Base-by-base conservation (phyloP, 306 rosid genomes). In the Astragalus membranaceus region DNA sequence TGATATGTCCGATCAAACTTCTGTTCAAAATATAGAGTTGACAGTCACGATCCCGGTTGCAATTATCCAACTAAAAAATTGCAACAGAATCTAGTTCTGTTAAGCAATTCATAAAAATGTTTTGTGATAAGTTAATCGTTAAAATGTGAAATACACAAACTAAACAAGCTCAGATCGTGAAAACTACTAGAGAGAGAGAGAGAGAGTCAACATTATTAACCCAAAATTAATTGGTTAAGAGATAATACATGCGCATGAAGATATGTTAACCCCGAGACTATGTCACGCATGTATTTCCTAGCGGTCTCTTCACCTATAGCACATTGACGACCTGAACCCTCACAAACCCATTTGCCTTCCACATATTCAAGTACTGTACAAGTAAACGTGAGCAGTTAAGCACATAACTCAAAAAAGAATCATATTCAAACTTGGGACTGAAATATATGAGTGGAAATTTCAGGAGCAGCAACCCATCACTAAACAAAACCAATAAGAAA, bases 301-400 rank as follows among this genome's bases (percentile, higher is more conserved):
- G 95, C 92, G 33, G 82, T 89, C 73, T 76, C 83, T 84, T 91
- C 97, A 52, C 85, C 95, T 66, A 91, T 50, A 74, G 90, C 87
- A 56, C 85, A 78, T 13, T 89, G 81, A 65, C 91, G 95, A 81
- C 89, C 97, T 7, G 91, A 78, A 55, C 95, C 96, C 83, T 89
- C 96, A 72, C 92, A 89, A 32, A 88, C 90, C 99, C 99, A 95
- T 85, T 95, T 95, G 79, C 91, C 95, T 80, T 95, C 97, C 79
- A 91, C 97, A 78, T 87, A 95, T 81, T 95, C 99, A 54, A 95
- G 97, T 80, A 95, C 99, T 95, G 90, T 65, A 71, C 26, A 75
- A 70, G 33, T 57, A 80, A 76, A 58, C 35, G 36, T 53, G 9
- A 74, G 49, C 65, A 51, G 64, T 79, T 78, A 70, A 57, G 54